phyloP scores from a whole-genome alignment of 306 rosid genomes.

The Malus domestica region ASM211411v1 NC_041803.1:11567501-11568000 shows the following conservation, averaged over 20 bases:
- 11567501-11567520: constrained; percentile 36
- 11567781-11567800: constrained; percentile 45
- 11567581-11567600: constrained; percentile 54
- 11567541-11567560: constrained; percentile 66
- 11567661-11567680: constrained; percentile 82
- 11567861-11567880: constrained; percentile 62
- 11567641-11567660: constrained; percentile 69
- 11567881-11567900: constrained; percentile 31
- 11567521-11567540: constrained; percentile 68
- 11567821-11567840: constrained; percentile 47
- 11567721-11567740: constrained; percentile 38
- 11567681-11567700: constrained; percentile 64
- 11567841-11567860: constrained; percentile 34
- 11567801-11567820: constrained; percentile 42
- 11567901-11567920: constrained; percentile 54
- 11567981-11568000: constrained; percentile 20
- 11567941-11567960: constrained; percentile 16
- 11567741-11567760: constrained; percentile 68
- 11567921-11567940: constrained; percentile 69
- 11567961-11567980: constrained; percentile 24
- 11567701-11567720: constrained; percentile 51
- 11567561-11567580: constrained; percentile 69
- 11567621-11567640: constrained; percentile 47
- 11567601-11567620: constrained; percentile 70
- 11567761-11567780: constrained; percentile 79